Base-by-base conservation (phyloP, 345 rosid genomes). In the Trapa bicornis region DNA sequence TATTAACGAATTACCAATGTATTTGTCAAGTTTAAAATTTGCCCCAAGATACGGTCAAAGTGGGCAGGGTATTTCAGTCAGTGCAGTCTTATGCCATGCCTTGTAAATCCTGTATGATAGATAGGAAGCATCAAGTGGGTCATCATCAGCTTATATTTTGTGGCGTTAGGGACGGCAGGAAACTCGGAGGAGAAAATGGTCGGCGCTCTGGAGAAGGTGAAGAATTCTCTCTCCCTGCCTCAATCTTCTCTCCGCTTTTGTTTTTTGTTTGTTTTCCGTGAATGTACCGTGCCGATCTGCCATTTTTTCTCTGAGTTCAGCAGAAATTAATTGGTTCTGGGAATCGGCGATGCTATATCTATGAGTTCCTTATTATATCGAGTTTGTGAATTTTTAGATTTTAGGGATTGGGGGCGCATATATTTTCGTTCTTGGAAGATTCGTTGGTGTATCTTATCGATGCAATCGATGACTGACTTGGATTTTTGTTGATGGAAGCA, bases 191-290 rank as follows among this genome's bases (percentile, higher is more conserved):
- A 45, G 68, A 65, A n/a, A 47, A 65, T 42, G 37, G 53, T 65
- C 8, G 68, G 68, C 22, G 52, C 56, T 6, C 39, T 22, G 12
- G 68, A 43, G 39, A 65, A 65, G 57, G 37, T 65, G 47, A 64
- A 17, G 45, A 13, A 0, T 5, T 61, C 65, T 33, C 62, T 5
- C 37, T 52, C 53, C 36, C 62, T 41, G 29, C 29, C 38, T 57
- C 53, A 68, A 8, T 58, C 62, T 3, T 54, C 48, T 13, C 63
- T 22, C 53, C 3, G 13, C 33, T 42, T 3, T 22, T 45, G 48
- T 32, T n/a, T 29, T 56, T 64, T 57, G 22, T 35, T 35, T 43
- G 36, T 52, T 35, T 45, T 45, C 48, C 6, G 1, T 7, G 48
- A 45, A 45, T 7, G 48, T 8, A 45, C 2, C 48, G 11, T 7